Evolutionary conservation across 306 rosid species (phyloP).

Genomic region (Nissolia schottii): DNA sequence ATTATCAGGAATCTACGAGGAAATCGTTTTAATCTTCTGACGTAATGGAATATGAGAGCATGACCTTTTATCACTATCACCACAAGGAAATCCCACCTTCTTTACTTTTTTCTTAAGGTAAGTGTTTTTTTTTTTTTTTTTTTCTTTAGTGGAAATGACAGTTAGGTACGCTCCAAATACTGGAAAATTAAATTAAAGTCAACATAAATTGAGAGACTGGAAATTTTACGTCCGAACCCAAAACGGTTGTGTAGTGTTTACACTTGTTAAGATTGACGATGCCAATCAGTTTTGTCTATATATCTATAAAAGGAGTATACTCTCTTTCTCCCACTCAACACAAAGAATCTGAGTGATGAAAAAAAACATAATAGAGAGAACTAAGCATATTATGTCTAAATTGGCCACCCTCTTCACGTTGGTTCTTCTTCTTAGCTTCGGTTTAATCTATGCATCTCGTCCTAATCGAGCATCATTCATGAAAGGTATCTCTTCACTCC

Average conservation of each 20-base stretch:
- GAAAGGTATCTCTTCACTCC: slow-evolving; percentile 1
- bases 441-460: slow-evolving; percentile 37
- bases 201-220: slow-evolving; percentile 5
- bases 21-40: neutral
- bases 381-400: slow-evolving; percentile 37
- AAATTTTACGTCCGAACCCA: slow-evolving; percentile 5
- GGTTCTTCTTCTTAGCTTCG: slow-evolving; percentile 45
- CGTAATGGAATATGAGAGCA: neutral
- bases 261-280: neutral
- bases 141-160: neutral
- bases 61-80: neutral
- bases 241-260: slow-evolving; percentile 5
- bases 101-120: neutral
- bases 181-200: slow-evolving; percentile 13
- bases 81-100: neutral
- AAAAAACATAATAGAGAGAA: neutral
- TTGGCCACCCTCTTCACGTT: slow-evolving; percentile 42
- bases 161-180: neutral
- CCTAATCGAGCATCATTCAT: slow-evolving; percentile 16
- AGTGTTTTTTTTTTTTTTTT: neutral
- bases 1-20: too few relatives aligned
- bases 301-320: slow-evolving; percentile 13
- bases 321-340: neutral
- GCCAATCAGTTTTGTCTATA: slow-evolving; percentile 1
- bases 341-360: neutral